Base-by-base conservation (phyloP, 2,329 filamentous ascomycete genomes). In the Fusarium torulosum region DNA sequence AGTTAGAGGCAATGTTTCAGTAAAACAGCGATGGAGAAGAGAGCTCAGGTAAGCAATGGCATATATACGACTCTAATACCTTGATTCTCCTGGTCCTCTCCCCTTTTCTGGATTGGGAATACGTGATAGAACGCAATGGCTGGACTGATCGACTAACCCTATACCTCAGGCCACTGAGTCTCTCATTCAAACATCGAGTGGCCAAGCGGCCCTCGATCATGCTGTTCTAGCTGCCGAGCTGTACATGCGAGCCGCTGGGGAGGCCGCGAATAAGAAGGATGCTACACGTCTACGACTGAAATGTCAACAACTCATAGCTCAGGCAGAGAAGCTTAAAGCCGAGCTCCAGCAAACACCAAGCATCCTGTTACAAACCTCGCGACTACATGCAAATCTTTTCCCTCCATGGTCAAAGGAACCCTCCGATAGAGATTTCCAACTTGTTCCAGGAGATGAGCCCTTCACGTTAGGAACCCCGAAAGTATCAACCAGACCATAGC, bases 301-400 rank as follows among this genome's bases (percentile, higher is more conserved):
- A 80, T 92, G 90, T 78, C 85, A 88, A 71, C 85, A 89, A 50
- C 81, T 96, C 49, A 85, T 97, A 63, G 85, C 83, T 6, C 82
- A 85, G 61, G 94, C 93, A 4, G 94, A 97, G 78, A 83, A 81
- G 51, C 90, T 97, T 73, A 97, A 97, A 72, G 56, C 62, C 1
- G 59, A 70, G 35, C 51, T 75, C 40, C 60, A 40, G 8, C 59
- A 59, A 29, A 64, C 53, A 3, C 61, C 59, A 19, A 47, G 35
- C 31, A 89, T 97, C 50, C 79, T 98, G 10, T 82, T 92, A 3
- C 89, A 90, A 74, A 89, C 90, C 5, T 96, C 94, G 6, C 90
- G 88, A 55, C 84, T 99, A 20, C 93, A 97, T 75, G 93, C 91
- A 1, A 91, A 89, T 73, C 84, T 91, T 20, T 98, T 97, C 70